phyloP scores from a whole-genome alignment of 306 rosid genomes.

The Prunus armeniaca region DNA sequence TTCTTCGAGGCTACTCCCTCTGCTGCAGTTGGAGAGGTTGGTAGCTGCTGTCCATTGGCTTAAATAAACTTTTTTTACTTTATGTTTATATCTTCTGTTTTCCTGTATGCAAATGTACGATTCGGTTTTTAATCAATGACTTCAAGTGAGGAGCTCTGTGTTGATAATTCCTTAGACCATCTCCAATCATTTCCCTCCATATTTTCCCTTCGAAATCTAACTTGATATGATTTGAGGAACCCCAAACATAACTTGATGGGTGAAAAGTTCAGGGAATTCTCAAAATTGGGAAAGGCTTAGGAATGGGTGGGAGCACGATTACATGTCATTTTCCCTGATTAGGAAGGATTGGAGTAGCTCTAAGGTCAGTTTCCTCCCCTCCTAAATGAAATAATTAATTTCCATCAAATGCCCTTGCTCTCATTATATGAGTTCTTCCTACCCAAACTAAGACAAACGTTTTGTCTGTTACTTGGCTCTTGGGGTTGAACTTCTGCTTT shows the following conservation, averaged over 20 bases:
- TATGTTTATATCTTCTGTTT: background rate
- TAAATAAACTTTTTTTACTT: background rate
- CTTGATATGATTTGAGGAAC: background rate
- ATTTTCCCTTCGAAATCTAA: background rate
- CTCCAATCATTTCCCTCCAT: background rate
- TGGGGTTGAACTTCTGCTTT: background rate
- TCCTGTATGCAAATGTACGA: background rate
- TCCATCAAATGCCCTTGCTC: background rate
- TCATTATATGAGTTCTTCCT: background rate
- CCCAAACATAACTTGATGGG: background rate
- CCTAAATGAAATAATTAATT: no score
- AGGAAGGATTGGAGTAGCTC: background rate
- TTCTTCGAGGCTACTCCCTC: constrained; percentile 64
- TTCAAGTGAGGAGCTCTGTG: background rate
- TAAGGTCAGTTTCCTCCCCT: background rate
- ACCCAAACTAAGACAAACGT: no score
- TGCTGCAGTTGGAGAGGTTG: constrained; percentile 91
- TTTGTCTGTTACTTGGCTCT: background rate
- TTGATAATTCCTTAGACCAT: background rate
- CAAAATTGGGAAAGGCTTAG: background rate
- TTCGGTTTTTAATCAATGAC: background rate
- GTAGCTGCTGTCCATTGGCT: background rate
- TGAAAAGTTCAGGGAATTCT: background rate
- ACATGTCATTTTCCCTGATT: background rate
- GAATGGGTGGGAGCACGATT: background rate